Conservation (phyloP, 495 filamentous ascomycete species). For the Hypoxylon cercidicola region DNA sequence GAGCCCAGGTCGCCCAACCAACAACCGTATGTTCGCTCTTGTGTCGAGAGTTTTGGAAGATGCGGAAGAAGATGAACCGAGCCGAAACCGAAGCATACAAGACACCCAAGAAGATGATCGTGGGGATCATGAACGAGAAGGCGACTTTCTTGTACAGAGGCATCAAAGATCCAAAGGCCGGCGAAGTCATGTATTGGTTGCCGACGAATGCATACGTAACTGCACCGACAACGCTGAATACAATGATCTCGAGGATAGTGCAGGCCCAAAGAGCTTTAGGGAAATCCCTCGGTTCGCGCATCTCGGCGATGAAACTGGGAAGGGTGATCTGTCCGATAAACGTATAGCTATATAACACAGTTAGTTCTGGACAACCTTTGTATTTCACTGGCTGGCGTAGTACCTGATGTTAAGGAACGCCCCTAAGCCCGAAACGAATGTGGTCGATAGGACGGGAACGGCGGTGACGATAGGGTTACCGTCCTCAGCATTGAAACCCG, state of each 20-base stretch:
- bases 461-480: conserved; percentile 72
- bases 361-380: conserved; percentile 6
- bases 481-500: conserved; percentile 62
- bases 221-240: conserved; percentile 79
- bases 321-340: conserved; percentile 94
- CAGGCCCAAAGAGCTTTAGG: conserved; percentile 89
- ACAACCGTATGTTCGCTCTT: conserved; percentile 81
- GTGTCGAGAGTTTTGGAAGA: conserved; percentile 81
- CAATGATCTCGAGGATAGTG: conserved; percentile 83
- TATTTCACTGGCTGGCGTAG: background rate
- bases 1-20: conserved; percentile 81
- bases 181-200: conserved; percentile 81
- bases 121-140: conserved; percentile 94
- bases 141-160: conserved; percentile 80
- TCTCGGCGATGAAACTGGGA: conserved; percentile 91
- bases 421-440: conserved; percentile 79
- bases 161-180: conserved; percentile 83
- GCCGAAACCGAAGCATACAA: conserved; percentile 88
- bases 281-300: conserved; percentile 86
- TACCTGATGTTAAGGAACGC: conserved; percentile 83
- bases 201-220: conserved; percentile 85
- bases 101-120: conserved; percentile 87
- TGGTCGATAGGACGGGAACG: conserved; percentile 74
- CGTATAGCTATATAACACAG: conserved; percentile 68
- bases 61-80: conserved; percentile 86